These are phyloP conservation scores for Fusarium anthophilum DNA, from an alignment of 2,329 filamentous ascomycete genomes.

Conservation along the genomic window DNA sequence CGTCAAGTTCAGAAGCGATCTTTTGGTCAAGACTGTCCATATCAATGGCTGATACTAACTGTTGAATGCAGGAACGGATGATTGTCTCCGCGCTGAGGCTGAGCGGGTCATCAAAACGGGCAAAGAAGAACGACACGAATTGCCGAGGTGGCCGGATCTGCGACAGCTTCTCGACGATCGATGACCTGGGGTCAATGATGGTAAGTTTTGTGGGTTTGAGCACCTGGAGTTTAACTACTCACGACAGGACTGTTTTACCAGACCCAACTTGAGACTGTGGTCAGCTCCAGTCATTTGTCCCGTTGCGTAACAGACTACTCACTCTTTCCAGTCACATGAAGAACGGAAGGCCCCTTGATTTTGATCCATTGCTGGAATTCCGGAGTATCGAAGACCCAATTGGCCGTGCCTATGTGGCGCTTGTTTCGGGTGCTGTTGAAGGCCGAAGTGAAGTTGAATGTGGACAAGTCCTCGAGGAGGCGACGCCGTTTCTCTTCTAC, in stretches of 20 bases:
- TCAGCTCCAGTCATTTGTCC: not conserved
- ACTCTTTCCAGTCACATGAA: slow-evolving; percentile 28
- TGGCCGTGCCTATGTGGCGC: slow-evolving; percentile 10
- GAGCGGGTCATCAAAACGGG: fast-evolving
- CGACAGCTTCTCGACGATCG: not conserved
- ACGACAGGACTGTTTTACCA: slow-evolving; percentile 28
- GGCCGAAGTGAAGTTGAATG: not conserved
- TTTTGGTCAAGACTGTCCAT: not conserved
- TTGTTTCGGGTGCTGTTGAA: slow-evolving; percentile 18
- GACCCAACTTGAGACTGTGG: not conserved
- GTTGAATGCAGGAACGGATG: not conserved
- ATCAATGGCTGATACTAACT: not conserved
- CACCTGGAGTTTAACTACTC: not conserved
- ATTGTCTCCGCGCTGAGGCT: not conserved
- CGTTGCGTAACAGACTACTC: not conserved
- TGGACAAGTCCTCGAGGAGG: not conserved
- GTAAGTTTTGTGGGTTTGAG: not conserved
- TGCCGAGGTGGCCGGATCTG: not conserved
- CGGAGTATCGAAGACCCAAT: slow-evolving; percentile 1
- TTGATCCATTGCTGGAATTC: slow-evolving; percentile 6
- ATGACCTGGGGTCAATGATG: not conserved
- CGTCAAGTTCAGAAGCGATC: not conserved
- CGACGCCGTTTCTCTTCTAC: not conserved
- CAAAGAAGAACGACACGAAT: not conserved
- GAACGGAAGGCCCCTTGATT: not conserved